These are phyloP conservation scores for Fragaria vesca DNA, from an alignment of 306 rosid species.

Conservation along the genomic window DNA sequence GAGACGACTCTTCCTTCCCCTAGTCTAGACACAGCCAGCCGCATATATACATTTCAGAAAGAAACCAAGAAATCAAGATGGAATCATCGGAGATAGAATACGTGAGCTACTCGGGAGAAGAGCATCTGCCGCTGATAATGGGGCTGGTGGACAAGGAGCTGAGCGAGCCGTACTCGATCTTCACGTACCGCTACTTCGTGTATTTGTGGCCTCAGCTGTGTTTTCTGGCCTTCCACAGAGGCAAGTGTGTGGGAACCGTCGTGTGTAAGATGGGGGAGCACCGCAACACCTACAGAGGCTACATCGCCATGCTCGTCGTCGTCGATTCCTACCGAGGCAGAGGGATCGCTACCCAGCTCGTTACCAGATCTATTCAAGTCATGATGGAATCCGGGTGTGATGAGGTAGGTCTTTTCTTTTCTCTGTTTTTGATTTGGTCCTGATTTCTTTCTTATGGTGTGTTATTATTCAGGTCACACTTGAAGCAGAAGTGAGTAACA, in stretches of 20 bases:
- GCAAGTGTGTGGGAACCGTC: constrained; percentile 91
- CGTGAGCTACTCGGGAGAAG: constrained; percentile 83
- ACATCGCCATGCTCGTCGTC: constrained; percentile 94
- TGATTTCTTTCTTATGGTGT: no score
- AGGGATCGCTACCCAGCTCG: constrained; percentile 95
- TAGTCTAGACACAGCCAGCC: no score
- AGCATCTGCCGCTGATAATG: constrained; percentile 86
- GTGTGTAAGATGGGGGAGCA: constrained; percentile 99
- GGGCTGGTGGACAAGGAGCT: constrained; percentile 86
- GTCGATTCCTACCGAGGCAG: constrained; percentile 84
- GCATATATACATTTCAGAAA: no score
- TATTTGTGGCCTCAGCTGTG: constrained; percentile 97
- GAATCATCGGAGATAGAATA: constrained; percentile 60
- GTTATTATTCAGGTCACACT: constrained; percentile 53
- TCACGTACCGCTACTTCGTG: constrained; percentile 94
- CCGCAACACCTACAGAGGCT: constrained; percentile 81
- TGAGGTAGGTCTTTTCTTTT: constrained; percentile 52
- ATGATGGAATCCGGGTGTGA: constrained; percentile 98
- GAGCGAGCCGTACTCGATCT: constrained; percentile 97
- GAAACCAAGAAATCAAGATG: not conserved
- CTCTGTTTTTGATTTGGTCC: not conserved
- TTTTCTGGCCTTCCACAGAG: constrained; percentile 85
- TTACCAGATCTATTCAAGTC: constrained; percentile 77
- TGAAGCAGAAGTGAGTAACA: constrained; percentile 96
- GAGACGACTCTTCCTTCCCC: not conserved